phyloP scores from a whole-genome alignment of 768 basidiomycete species.

The Pleurotus eryngii region DNA sequence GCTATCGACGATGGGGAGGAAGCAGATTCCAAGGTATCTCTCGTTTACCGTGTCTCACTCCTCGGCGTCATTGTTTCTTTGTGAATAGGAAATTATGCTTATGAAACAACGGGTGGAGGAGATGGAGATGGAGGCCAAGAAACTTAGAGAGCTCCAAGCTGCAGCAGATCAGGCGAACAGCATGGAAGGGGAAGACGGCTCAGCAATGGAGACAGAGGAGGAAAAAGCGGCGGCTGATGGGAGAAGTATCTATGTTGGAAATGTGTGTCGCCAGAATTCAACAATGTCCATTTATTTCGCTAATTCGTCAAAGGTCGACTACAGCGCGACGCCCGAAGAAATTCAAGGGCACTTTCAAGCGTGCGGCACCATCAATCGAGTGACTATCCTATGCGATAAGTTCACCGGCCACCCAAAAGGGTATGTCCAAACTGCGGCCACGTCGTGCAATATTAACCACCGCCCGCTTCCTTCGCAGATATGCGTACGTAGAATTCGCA shows the following conservation, averaged over 20 bases:
- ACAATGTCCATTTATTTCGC: conserved; percentile 6
- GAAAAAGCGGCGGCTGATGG: conserved; percentile 78
- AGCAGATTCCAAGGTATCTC: conserved; percentile 54
- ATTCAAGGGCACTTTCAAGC: conserved; percentile 97
- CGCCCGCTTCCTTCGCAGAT: conserved; percentile 43
- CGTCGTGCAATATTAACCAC: conserved; percentile 6
- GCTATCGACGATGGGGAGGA: conserved; percentile 60
- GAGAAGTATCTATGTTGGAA: conserved; percentile 93
- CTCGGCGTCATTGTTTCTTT: conserved; percentile 11
- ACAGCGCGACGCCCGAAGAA: conserved; percentile 95
- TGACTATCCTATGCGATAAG: conserved; percentile 99
- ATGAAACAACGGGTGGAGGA: conserved; percentile 93
- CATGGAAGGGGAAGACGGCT: conserved; percentile 43
- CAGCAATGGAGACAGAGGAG: conserved; percentile 76
- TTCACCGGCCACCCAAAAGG: conserved; percentile 99
- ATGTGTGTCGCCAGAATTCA: conserved; percentile 55
- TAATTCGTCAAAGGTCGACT: conserved; percentile 74
- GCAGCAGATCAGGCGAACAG: conserved; percentile 59
- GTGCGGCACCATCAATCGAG: conserved; percentile 97
- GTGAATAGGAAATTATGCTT: conserved; percentile 73
- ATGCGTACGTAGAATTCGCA: conserved; percentile 98
- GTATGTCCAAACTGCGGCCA: conserved; percentile 35
- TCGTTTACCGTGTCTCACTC: conserved; percentile 3
- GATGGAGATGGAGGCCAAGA: conserved; percentile 90
- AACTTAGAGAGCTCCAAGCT: conserved; percentile 82